These are phyloP conservation scores for Pterocarpus macrocarpus DNA, from an alignment of 306 rosid species.

Conservation along the genomic window DNA sequence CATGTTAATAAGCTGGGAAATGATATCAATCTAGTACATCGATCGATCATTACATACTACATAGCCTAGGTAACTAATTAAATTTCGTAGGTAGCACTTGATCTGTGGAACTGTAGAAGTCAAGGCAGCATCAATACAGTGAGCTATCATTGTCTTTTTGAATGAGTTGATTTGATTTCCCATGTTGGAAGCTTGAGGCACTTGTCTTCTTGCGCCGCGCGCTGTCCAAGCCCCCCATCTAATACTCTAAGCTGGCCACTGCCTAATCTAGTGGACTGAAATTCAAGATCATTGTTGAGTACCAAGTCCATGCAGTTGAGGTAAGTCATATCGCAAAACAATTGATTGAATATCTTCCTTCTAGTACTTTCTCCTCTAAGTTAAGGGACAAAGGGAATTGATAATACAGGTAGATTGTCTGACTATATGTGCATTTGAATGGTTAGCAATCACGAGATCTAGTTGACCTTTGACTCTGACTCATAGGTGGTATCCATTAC, in stretches of 20 bases:
- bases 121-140: slow-evolving; percentile 40
- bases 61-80: not conserved
- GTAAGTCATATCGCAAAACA: slow-evolving; percentile 40
- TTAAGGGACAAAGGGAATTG: slow-evolving; percentile 55
- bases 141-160: slow-evolving; percentile 46
- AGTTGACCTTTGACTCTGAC: slow-evolving; percentile 65
- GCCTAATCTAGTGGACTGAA: slow-evolving; percentile 44
- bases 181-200: slow-evolving; percentile 33
- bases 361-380: slow-evolving; percentile 59
- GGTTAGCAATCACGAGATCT: slow-evolving; percentile 49
- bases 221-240: slow-evolving; percentile 7
- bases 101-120: slow-evolving; percentile 41
- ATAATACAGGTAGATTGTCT: slow-evolving; percentile 53
- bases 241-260: slow-evolving; percentile 33
- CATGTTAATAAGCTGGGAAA: not conserved
- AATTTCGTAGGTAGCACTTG: not conserved
- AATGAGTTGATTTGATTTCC: slow-evolving; percentile 41
- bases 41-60: not conserved
- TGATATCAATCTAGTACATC: not conserved
- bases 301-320: slow-evolving; percentile 46
- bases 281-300: slow-evolving; percentile 42
- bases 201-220: slow-evolving; percentile 44
- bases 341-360: slow-evolving; percentile 43
- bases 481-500: slow-evolving; percentile 45
- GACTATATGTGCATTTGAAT: slow-evolving; percentile 52